Conservation (phyloP, 345 rosid species). For the Lepidium aucheri region DNA sequence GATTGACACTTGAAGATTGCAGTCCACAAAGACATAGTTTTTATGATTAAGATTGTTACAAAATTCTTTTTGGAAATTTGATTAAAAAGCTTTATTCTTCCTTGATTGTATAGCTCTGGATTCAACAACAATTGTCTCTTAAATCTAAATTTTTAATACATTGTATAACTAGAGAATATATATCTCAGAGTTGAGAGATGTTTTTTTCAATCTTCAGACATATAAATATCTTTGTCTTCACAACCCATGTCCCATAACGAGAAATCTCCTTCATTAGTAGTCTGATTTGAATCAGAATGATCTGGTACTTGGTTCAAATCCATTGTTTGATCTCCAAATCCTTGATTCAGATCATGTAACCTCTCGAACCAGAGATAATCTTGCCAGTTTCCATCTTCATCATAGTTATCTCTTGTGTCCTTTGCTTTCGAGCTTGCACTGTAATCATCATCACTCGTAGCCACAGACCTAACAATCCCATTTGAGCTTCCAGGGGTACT, state of each 20-base stretch:
- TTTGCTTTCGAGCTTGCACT: constrained; percentile 5
- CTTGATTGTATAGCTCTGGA: constrained; percentile 24
- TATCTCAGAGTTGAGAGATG: background rate
- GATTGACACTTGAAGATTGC: constrained; percentile 43
- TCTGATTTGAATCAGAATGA: constrained; percentile 14
- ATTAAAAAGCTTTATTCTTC: constrained; percentile 8
- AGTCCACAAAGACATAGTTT: constrained; percentile 63
- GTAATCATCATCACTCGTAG: constrained; percentile 25
- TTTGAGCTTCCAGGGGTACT: constrained; percentile 19
- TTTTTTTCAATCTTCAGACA: constrained; percentile 15
- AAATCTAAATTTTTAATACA: constrained; percentile 6
- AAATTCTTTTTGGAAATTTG: background rate
- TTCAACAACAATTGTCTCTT: background rate
- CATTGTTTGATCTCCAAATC: constrained; percentile 18
- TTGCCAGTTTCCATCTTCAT: background rate
- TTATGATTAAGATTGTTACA: constrained; percentile 32
- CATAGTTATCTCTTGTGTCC: background rate
- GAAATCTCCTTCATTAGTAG: constrained; percentile 8
- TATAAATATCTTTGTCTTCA: constrained; percentile 23
- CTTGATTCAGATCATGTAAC: constrained; percentile 18
- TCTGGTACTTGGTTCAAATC: constrained; percentile 18
- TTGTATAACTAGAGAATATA: constrained; percentile 6
- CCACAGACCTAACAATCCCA: constrained; percentile 3
- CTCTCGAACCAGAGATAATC: constrained; percentile 8
- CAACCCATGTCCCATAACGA: constrained; percentile 33